These are phyloP conservation scores for Endocarpon pusillum DNA, from an alignment of 495 filamentous ascomycete species.

Conservation along the genomic window DNA sequence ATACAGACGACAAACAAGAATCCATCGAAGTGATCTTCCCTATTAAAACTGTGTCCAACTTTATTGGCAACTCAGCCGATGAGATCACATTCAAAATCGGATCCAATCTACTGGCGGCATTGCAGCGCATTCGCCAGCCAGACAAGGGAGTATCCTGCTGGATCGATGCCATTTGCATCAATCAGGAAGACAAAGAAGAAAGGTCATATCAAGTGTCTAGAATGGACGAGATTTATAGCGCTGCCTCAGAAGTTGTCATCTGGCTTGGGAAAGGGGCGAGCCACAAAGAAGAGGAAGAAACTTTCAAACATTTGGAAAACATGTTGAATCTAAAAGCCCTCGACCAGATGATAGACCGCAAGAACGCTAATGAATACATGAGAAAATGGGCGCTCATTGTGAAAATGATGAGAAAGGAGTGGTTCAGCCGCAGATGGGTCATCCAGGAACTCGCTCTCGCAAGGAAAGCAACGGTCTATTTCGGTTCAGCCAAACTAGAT, in stretches of 20 bases:
- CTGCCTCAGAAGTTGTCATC: background rate
- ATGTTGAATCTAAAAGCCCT: background rate
- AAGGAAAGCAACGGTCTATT: slow-evolving; percentile 1
- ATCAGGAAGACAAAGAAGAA: slow-evolving; percentile 2
- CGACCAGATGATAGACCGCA: background rate
- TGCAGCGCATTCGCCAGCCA: background rate
- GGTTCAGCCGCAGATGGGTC: slow-evolving; percentile 1
- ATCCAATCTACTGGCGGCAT: background rate
- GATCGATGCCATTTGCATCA: slow-evolving; percentile 2
- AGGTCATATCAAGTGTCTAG: background rate
- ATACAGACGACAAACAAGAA: background rate
- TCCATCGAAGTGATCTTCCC: background rate
- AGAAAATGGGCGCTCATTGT: too few relatives aligned
- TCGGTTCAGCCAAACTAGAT: background rate
- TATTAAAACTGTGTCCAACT: background rate
- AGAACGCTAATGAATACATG: background rate
- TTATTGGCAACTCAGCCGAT: background rate
- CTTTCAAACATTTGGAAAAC: background rate
- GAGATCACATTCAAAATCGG: background rate
- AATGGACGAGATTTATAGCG: background rate
- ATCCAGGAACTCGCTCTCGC: background rate
- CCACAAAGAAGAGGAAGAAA: background rate
- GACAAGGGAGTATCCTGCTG: background rate
- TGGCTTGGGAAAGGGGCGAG: background rate
- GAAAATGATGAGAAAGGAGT: background rate